These are phyloP conservation scores for Hanseniaspora clermontiae DNA, from an alignment of 805 yeast species.

Conservation along the genomic window DNA sequence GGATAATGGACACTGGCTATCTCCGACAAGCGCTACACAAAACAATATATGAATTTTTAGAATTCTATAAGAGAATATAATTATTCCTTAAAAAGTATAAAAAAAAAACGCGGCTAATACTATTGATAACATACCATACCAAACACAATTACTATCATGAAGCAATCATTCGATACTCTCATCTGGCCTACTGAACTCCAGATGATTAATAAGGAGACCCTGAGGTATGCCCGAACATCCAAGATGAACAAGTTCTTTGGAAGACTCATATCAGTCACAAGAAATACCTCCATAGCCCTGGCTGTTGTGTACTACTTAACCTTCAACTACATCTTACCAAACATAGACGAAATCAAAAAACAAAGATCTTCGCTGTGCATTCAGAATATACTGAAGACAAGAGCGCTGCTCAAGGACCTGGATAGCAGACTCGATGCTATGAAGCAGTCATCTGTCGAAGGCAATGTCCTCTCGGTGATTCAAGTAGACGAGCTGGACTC, in stretches of 20 bases:
- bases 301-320: background rate
- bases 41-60: too few species aligned
- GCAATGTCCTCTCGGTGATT: background rate
- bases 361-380: background rate
- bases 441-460: background rate
- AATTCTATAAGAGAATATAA: background rate
- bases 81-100: background rate
- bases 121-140: background rate
- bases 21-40: background rate
- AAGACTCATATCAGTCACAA: background rate
- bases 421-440: background rate
- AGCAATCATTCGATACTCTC: background rate
- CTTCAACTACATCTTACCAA: conserved; percentile 2
- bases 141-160: background rate
- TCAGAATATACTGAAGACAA: background rate
- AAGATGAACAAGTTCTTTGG: background rate
- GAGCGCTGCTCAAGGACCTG: background rate
- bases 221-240: background rate
- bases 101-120: background rate
- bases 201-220: background rate
- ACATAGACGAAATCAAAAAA: background rate
- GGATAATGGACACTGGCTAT: too few species aligned
- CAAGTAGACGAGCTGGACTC: background rate
- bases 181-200: background rate
- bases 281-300: conserved; percentile 1